Conservation (phyloP, 306 rosid genomes). For the Inga oerstediana region DNA sequence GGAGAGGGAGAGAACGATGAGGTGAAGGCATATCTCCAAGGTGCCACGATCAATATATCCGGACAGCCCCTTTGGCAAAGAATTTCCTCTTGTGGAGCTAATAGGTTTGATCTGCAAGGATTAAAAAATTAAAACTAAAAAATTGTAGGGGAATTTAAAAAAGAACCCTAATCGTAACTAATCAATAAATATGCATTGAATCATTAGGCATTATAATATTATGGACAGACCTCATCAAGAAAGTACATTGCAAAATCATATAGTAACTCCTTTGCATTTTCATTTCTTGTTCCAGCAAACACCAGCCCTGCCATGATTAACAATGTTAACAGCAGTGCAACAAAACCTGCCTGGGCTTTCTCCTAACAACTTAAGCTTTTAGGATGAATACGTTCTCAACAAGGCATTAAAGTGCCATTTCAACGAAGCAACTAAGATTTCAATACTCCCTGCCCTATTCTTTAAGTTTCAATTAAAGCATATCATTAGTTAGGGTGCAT, state of each 20-base stretch:
- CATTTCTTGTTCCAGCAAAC: constrained; percentile 91
- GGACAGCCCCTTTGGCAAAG: constrained; percentile 85
- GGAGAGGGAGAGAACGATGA: constrained; percentile 83
- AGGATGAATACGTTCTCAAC: background rate
- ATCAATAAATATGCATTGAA: constrained; percentile 26
- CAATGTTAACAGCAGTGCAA: background rate
- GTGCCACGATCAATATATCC: constrained; percentile 88
- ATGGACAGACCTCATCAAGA: constrained; percentile 76
- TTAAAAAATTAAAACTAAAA: background rate
- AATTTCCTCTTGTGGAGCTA: constrained; percentile 56
- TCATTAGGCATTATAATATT: constrained; percentile 26
- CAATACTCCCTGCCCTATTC: background rate
- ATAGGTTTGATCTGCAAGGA: constrained; percentile 79
- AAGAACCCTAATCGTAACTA: constrained; percentile 10
- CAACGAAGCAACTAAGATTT: background rate
- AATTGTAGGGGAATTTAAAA: background rate
- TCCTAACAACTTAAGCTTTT: background rate
- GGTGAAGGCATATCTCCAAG: constrained; percentile 92
- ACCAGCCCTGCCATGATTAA: constrained; percentile 65
- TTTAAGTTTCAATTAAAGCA: background rate
- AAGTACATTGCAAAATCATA: constrained; percentile 82
- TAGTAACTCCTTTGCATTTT: constrained; percentile 79
- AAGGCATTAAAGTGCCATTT: background rate
- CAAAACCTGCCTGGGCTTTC: background rate
- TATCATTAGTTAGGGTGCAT: background rate